A percentile compares a stretch with the other conserved stretches of the same genome.
phyloP scores from a whole-genome alignment of 192 early-diverging fungal species.

The Obelidium mucronatum region DNA sequence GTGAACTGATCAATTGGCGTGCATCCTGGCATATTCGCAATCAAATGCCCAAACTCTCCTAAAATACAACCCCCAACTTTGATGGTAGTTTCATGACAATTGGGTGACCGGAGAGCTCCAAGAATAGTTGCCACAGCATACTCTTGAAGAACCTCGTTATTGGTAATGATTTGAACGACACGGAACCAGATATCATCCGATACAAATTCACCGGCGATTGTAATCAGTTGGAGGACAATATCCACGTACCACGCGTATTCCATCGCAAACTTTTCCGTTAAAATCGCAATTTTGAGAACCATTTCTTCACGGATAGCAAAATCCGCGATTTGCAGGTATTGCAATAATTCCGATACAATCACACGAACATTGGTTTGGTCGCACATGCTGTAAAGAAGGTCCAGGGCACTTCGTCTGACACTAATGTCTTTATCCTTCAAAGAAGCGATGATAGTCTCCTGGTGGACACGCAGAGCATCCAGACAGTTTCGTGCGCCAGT shows the following conservation, averaged over 20 bases:
- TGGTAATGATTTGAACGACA: slow-evolving; percentile 95
- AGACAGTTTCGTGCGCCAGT: slow-evolving; percentile 77
- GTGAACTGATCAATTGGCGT: slow-evolving; percentile 95
- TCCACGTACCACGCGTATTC: slow-evolving; percentile 99
- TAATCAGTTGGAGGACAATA: slow-evolving; percentile 94
- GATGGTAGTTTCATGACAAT: slow-evolving; percentile 94
- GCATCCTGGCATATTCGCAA: slow-evolving; percentile 85
- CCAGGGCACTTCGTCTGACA: slow-evolving; percentile 92
- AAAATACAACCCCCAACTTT: slow-evolving; percentile 97
- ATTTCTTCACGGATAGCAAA: slow-evolving; percentile 94
- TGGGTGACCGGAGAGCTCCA: slow-evolving; percentile 82
- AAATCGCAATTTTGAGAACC: slow-evolving; percentile 98
- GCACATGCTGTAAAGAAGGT: slow-evolving; percentile 98
- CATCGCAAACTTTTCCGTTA: slow-evolving; percentile 97
- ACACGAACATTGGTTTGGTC: slow-evolving; percentile 82
- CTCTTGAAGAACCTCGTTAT: slow-evolving; percentile 94
- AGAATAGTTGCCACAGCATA: slow-evolving; percentile 87
- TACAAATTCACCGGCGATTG: slow-evolving; percentile 94
- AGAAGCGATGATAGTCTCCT: slow-evolving; percentile 84
- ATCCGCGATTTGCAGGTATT: slow-evolving; percentile 90
- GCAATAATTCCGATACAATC: slow-evolving; percentile 91
- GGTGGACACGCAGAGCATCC: slow-evolving; percentile 74
- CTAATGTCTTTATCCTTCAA: slow-evolving; percentile 98
- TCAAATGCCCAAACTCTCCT: slow-evolving; percentile 97
- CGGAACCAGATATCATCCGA: slow-evolving; percentile 98